phyloP scores from a whole-genome alignment of 164 flowering plant species.

The Berberis thunbergii region DNA sequence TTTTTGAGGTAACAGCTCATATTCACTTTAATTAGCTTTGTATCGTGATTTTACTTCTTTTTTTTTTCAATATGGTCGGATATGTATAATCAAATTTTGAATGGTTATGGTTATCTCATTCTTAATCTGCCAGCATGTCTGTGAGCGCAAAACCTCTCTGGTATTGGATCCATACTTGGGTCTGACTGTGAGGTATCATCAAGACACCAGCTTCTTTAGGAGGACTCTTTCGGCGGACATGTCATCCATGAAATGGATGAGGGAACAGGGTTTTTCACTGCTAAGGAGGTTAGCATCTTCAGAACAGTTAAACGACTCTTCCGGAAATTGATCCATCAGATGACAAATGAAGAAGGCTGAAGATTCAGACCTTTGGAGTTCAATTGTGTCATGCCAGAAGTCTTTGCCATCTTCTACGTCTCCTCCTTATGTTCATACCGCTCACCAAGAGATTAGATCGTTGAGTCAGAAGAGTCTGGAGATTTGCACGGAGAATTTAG shows the following conservation, averaged over 20 bases:
- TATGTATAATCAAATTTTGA: background rate
- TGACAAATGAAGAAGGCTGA: slow-evolving; percentile 9
- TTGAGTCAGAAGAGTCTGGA: slow-evolving; percentile 63
- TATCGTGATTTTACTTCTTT: too few species aligned
- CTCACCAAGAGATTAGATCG: slow-evolving; percentile 42
- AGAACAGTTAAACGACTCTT: slow-evolving; percentile 6
- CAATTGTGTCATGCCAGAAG: slow-evolving; percentile 46
- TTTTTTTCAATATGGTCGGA: too few species aligned
- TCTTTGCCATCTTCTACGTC: slow-evolving; percentile 22
- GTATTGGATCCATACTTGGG: slow-evolving; percentile 48
- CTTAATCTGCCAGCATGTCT: slow-evolving; percentile 17
- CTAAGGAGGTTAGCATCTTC: slow-evolving; percentile 34
- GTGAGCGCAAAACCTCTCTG: slow-evolving; percentile 23
- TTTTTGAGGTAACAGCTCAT: too few species aligned
- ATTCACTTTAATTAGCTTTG: too few species aligned
- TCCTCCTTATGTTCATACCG: slow-evolving; percentile 62
- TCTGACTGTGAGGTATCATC: slow-evolving; percentile 10
- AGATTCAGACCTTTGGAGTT: slow-evolving; percentile 17
- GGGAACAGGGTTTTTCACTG: slow-evolving; percentile 27
- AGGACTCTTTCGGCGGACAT: slow-evolving; percentile 64
- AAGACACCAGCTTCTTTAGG: slow-evolving; percentile 28
- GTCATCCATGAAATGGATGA: slow-evolving; percentile 54
- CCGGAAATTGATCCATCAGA: background rate
- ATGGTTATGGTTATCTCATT: background rate
- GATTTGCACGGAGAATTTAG: slow-evolving; percentile 86